phyloP scores from a whole-genome alignment of 176 grass and related monocot genomes.

The Canna indica region DNA sequence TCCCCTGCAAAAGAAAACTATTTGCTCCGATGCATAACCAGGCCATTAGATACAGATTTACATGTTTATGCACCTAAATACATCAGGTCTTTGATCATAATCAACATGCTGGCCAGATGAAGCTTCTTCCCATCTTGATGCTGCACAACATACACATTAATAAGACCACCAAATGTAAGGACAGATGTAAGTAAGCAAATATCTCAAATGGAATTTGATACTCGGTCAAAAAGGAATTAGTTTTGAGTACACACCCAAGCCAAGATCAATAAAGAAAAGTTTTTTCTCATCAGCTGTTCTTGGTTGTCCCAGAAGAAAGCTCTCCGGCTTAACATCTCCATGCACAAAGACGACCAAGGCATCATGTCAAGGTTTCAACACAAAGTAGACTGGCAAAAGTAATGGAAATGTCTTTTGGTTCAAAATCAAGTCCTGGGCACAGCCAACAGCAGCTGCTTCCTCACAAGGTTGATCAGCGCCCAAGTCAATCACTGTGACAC shows the following conservation, averaged over 20 bases:
- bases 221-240: neutral
- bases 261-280: slow-evolving; percentile 97
- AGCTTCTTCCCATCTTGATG: slow-evolving; percentile 91
- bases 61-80: slow-evolving; percentile 65
- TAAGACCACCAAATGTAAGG: slow-evolving; percentile 11
- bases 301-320: slow-evolving; percentile 92
- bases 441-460: slow-evolving; percentile 16
- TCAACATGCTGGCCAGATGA: slow-evolving; percentile 84
- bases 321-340: slow-evolving; percentile 97
- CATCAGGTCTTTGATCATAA: slow-evolving; percentile 91
- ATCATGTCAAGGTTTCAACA: slow-evolving; percentile 17
- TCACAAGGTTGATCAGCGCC: slow-evolving; percentile 38
- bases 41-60: neutral
- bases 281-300: slow-evolving; percentile 96
- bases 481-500: slow-evolving; percentile 21
- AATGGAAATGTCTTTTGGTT: slow-evolving; percentile 24
- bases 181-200: neutral
- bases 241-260: slow-evolving; percentile 51
- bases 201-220: neutral
- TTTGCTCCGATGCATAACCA: neutral
- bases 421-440: slow-evolving; percentile 33
- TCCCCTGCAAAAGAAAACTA: slow-evolving; percentile 39
- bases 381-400: neutral
- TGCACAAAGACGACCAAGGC: slow-evolving; percentile 83
- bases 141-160: slow-evolving; percentile 31